These are phyloP conservation scores for Terana coerulea DNA, from an alignment of 768 basidiomycete genomes.

Conservation along the genomic window DNA sequence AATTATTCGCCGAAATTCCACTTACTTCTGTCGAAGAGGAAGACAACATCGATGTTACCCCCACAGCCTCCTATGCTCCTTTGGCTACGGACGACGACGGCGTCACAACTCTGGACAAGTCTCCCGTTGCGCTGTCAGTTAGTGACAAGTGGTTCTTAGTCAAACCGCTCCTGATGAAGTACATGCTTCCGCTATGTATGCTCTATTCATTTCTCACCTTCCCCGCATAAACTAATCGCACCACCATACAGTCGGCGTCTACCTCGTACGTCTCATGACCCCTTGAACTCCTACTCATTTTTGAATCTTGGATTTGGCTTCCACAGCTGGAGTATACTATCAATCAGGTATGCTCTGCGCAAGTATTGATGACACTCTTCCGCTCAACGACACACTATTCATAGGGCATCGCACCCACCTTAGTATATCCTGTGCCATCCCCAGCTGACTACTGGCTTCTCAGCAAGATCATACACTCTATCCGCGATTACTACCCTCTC, in stretches of 20 bases:
- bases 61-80: constrained; percentile 29
- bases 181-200: constrained; percentile 93
- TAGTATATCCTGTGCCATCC: constrained; percentile 82
- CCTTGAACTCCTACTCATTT: constrained; percentile 37
- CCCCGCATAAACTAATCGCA: background rate
- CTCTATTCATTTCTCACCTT: constrained; percentile 12
- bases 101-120: constrained; percentile 31
- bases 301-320: constrained; percentile 1
- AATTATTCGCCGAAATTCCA: constrained; percentile 43
- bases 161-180: constrained; percentile 71
- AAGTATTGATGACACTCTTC: background rate
- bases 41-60: constrained; percentile 24
- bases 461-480: constrained; percentile 73
- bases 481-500: constrained; percentile 92
- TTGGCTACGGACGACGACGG: constrained; percentile 32
- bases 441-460: constrained; percentile 56
- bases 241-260: constrained; percentile 47
- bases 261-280: constrained; percentile 43
- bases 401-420: constrained; percentile 85
- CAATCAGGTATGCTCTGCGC: constrained; percentile 55
- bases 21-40: constrained; percentile 33
- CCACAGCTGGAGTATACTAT: constrained; percentile 85
- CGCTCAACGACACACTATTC: constrained; percentile 1
- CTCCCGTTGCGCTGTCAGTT: constrained; percentile 50
- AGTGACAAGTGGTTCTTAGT: constrained; percentile 80